A percentile compares a stretch with the other conserved stretches of the same genome.
phyloP scores from a whole-genome alignment of 176 grass and related monocot genomes.

The Aegilops speltoides region DNA sequence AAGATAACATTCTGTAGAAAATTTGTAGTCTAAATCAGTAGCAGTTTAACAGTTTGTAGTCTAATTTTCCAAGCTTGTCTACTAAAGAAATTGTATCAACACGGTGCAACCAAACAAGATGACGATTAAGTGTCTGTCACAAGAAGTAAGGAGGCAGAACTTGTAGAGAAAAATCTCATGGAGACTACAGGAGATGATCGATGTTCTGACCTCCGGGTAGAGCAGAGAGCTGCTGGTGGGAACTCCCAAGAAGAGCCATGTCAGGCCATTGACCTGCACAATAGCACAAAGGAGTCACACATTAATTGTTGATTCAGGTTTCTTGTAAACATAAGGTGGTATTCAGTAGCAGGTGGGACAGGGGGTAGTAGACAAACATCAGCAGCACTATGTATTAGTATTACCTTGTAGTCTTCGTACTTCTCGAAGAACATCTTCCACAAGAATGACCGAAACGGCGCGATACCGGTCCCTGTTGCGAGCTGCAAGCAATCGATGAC shows the following conservation, averaged over 20 bases:
- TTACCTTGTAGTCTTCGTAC: conserved; percentile 84
- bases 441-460: conserved; percentile 82
- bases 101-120: neutral
- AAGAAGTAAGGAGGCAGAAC: too few relatives aligned
- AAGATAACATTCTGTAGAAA: too few relatives aligned
- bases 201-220: conserved; percentile 63
- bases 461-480: conserved; percentile 87
- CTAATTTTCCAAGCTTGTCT: too few relatives aligned
- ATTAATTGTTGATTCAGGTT: neutral
- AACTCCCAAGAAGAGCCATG: conserved; percentile 97
- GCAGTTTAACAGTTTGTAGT: too few relatives aligned
- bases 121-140: neutral
- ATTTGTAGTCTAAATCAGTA: too few relatives aligned
- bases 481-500: conserved; percentile 47
- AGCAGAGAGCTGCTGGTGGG: conserved; percentile 83
- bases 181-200: neutral
- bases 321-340: too few relatives aligned
- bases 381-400: conserved; percentile 15
- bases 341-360: neutral
- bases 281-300: neutral
- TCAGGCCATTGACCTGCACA: conserved; percentile 81
- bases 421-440: conserved; percentile 99
- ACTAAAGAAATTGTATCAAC: too few relatives aligned
- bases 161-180: neutral
- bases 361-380: neutral